These are phyloP conservation scores for Lactarius vividus DNA, from an alignment of 768 basidiomycete species.

Conservation along the genomic window DNA sequence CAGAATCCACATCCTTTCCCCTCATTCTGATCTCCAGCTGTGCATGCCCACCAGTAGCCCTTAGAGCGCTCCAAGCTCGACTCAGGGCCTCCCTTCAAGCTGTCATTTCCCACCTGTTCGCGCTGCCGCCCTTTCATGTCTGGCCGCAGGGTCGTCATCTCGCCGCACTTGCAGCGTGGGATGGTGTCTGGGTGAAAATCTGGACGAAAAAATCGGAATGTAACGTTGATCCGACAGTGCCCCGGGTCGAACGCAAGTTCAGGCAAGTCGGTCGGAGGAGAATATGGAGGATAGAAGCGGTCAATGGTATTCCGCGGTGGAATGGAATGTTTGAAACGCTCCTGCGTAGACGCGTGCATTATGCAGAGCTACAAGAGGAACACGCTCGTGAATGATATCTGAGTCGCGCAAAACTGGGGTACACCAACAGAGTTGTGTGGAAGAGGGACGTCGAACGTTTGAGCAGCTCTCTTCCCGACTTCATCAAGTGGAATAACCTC, in stretches of 20 bases:
- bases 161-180: constrained; percentile 69
- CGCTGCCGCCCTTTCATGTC: constrained; percentile 72
- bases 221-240: constrained; percentile 61
- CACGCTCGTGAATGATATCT: constrained; percentile 1
- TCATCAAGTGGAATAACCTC: constrained; percentile 73
- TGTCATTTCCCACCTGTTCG: constrained; percentile 11
- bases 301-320: constrained; percentile 72
- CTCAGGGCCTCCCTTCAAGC: constrained; percentile 13
- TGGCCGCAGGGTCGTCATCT: constrained; percentile 67
- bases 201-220: constrained; percentile 83
- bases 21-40: constrained; percentile 78
- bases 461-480: constrained; percentile 51
- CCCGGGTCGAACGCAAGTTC: constrained; percentile 28
- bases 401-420: constrained; percentile 1
- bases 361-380: constrained; percentile 57
- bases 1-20: constrained; percentile 79
- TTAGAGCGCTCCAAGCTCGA: constrained; percentile 39
- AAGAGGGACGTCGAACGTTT: constrained; percentile 75
- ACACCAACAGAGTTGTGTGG: constrained; percentile 70
- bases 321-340: constrained; percentile 75
- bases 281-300: constrained; percentile 60
- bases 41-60: constrained; percentile 78
- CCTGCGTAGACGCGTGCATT: constrained; percentile 85
- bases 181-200: constrained; percentile 67
- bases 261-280: constrained; percentile 29